phyloP scores from a whole-genome alignment of 2,329 filamentous ascomycete species.

The Aspergillus pseudoterreus region DNA sequence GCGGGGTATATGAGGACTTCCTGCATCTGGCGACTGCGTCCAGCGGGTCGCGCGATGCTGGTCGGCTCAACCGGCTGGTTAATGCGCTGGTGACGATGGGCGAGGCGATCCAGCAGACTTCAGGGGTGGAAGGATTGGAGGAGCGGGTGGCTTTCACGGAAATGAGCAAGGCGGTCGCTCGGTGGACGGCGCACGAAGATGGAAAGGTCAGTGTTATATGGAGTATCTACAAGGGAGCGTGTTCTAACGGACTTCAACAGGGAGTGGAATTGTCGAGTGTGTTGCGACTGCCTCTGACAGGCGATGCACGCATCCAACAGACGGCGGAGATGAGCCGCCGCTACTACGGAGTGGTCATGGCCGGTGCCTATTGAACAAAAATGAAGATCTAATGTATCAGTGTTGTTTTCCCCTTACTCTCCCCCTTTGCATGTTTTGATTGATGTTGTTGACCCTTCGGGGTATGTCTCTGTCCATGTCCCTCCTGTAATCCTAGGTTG shows the following conservation, averaged over 20 bases:
- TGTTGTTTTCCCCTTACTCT: neutral
- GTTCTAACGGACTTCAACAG: slow-evolving; percentile 11
- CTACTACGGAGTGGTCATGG: slow-evolving; percentile 66
- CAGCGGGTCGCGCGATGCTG: slow-evolving; percentile 38
- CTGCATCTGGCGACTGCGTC: slow-evolving; percentile 47
- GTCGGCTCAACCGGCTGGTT: slow-evolving; percentile 43
- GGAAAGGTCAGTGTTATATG: slow-evolving; percentile 50
- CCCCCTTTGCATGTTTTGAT: neutral
- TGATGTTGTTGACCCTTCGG: neutral
- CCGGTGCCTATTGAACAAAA: slow-evolving; percentile 33
- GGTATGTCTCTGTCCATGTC: neutral
- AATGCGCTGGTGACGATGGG: slow-evolving; percentile 45
- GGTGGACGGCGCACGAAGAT: slow-evolving; percentile 58
- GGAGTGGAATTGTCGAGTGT: slow-evolving; percentile 35
- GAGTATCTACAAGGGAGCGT: neutral
- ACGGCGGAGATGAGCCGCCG: slow-evolving; percentile 65
- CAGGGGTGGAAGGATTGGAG: slow-evolving; percentile 53
- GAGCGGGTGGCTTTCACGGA: slow-evolving; percentile 74
- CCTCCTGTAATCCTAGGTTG: neutral
- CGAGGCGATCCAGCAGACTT: slow-evolving; percentile 41
- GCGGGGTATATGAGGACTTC: slow-evolving; percentile 71
- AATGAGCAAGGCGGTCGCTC: slow-evolving; percentile 72
- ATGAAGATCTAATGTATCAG: neutral
- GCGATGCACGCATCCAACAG: slow-evolving; percentile 68
- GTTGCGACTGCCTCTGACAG: slow-evolving; percentile 54